Evolutionary conservation across 805 yeast species (phyloP), one percentile per base, ranked within the genome.

Genomic region (Tetrapisispora pingtungensis): DNA sequence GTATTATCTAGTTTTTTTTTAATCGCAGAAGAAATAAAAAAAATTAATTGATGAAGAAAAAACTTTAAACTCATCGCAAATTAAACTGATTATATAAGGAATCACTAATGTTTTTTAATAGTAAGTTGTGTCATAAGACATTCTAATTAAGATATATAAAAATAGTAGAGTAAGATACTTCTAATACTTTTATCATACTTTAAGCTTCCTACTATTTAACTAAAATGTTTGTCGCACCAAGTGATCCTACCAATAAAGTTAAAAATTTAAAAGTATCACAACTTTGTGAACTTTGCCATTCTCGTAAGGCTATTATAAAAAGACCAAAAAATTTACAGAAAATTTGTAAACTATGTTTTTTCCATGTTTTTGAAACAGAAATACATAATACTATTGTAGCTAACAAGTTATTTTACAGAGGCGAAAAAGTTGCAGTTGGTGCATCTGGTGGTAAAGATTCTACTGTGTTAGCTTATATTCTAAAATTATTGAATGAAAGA

Each of bases 391-490:
- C 98, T 2, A 90, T 93, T 38, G 68, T 72, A 13, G 69, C 75
- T 31, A 81, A 82, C 43, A 69, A 77, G 1, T 72, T 93, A 40
- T 93, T 93, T 56, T 62, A 77, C 20, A 71, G 67, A 0, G 97
- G 97, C 14, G 98, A 93, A 58, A 74, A 68, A 24, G 89, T 93
- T 2, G 98, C 97, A 15, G 89, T 93, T 20, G 99, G 99, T 15
- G 99, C 99, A 0, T 86, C 96, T 1, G 99, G 99, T 22, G 99
- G 99, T 43, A 93, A 93, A 57, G 99, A 93, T 62, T 86, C 96
- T 4, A 93, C 99, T 0, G 99, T 93, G 1, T 67, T 93, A 27
- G 98, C 97, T 0, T 78, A 89, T 38, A 77, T 93, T 2, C 64
- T 93, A 63, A 93, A 88, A 57, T 76, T 90, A 0, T 68, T 93